phyloP scores from a whole-genome alignment of 2,329 filamentous ascomycete genomes.

The Aspergillus puulaauensis region DNA sequence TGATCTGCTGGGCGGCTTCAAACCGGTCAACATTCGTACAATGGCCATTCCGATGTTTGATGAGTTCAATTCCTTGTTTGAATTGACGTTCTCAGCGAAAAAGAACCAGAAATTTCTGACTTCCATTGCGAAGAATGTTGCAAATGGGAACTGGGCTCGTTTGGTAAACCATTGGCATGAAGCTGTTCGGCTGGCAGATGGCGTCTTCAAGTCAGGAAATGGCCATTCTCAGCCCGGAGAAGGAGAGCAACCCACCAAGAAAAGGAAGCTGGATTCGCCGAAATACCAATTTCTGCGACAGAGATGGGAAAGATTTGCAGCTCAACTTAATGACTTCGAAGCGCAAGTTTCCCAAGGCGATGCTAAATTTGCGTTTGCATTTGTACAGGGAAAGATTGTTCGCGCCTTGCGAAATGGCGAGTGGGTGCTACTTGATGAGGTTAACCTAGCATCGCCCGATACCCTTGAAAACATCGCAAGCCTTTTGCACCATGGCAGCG shows the following conservation, averaged over 20 bases:
- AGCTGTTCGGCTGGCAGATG: slow-evolving; percentile 81
- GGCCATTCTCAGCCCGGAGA: slow-evolving; percentile 44
- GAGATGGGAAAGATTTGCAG: slow-evolving; percentile 78
- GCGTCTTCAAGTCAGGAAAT: slow-evolving; percentile 57
- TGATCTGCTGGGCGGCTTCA: slow-evolving; percentile 94
- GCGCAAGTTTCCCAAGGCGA: slow-evolving; percentile 69
- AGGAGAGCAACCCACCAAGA: slow-evolving; percentile 69
- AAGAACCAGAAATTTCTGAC: slow-evolving; percentile 87
- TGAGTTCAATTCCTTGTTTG: slow-evolving; percentile 87
- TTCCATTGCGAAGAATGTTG: slow-evolving; percentile 74
- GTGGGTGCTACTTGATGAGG: slow-evolving; percentile 96
- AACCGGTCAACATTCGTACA: slow-evolving; percentile 87
- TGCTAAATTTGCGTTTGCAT: slow-evolving; percentile 88
- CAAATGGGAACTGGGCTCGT: slow-evolving; percentile 82
- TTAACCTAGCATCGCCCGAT: slow-evolving; percentile 92
- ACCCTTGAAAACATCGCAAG: slow-evolving; percentile 93
- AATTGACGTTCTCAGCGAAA: slow-evolving; percentile 79
- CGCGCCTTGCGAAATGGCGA: slow-evolving; percentile 95
- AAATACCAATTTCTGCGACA: slow-evolving; percentile 58
- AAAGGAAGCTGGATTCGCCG: slow-evolving; percentile 59
- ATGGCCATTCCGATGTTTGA: slow-evolving; percentile 88
- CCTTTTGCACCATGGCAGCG: slow-evolving; percentile 71
- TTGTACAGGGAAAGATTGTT: slow-evolving; percentile 93
- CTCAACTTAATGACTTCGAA: slow-evolving; percentile 74
- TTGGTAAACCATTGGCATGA: slow-evolving; percentile 85